Percentiles rank a stretch among this genome's conserved stretches.
Conservation (phyloP, 2,329 filamentous ascomycete species). For the Grosmannia penicillata region DNA sequence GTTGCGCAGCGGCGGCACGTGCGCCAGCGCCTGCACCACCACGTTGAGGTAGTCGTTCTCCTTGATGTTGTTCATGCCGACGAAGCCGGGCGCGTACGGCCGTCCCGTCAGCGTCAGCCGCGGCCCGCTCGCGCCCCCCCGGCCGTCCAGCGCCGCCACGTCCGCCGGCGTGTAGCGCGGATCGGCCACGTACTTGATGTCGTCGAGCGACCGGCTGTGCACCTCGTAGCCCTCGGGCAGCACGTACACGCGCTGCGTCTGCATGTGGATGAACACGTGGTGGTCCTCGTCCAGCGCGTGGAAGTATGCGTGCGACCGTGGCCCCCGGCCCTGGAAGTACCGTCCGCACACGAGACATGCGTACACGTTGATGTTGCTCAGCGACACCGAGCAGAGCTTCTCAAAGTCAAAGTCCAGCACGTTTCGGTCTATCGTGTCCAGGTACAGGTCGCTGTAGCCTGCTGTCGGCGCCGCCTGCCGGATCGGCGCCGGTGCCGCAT, state of each 20-base stretch:
- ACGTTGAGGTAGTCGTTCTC: slow-evolving; percentile 98
- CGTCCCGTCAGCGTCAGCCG: slow-evolving; percentile 70
- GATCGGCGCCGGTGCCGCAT: slow-evolving; percentile 29
- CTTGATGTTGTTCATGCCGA: slow-evolving; percentile 99
- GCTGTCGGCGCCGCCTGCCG: slow-evolving; percentile 67
- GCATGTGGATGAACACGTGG: slow-evolving; percentile 97
- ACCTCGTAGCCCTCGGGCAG: slow-evolving; percentile 96
- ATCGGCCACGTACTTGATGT: slow-evolving; percentile 96
- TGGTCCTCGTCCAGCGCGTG: slow-evolving; percentile 90
- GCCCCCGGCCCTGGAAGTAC: slow-evolving; percentile 88
- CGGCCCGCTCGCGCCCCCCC: slow-evolving; percentile 21
- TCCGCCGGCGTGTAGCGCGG: slow-evolving; percentile 70
- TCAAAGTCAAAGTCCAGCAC: slow-evolving; percentile 98
- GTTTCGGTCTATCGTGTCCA: slow-evolving; percentile 88
- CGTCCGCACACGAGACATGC: slow-evolving; percentile 95
- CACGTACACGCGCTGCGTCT: slow-evolving; percentile 79
- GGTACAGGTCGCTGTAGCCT: slow-evolving; percentile 90
- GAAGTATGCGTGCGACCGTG: slow-evolving; percentile 93
- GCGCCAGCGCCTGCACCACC: slow-evolving; percentile 77
- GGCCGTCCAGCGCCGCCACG: slow-evolving; percentile 62
- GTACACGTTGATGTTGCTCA: slow-evolving; percentile 98
- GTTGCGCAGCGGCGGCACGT: slow-evolving; percentile 80
- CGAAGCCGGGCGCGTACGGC: slow-evolving; percentile 83
- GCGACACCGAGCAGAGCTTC: slow-evolving; percentile 88
- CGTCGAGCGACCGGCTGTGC: slow-evolving; percentile 81